These are phyloP conservation scores for Fagopyrum homotropicum DNA, from an alignment of 148 eudicot species.

Conservation along the genomic window DNA sequence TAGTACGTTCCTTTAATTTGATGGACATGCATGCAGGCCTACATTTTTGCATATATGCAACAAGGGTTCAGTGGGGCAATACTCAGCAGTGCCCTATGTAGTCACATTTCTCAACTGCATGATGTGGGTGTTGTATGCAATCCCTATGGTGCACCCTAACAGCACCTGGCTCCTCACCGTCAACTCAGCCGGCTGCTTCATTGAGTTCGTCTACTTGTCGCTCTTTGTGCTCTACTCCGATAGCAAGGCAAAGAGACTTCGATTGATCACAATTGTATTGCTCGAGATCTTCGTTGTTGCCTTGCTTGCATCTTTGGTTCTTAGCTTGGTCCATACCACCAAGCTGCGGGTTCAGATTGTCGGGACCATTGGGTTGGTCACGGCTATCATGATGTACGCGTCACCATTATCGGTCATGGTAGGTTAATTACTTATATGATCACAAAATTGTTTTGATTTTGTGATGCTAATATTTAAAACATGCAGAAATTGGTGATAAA, in stretches of 20 bases:
- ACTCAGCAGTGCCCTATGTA: conserved; percentile 63
- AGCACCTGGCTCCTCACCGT: conserved; percentile 52
- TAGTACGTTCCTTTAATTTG: not conserved
- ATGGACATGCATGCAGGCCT: conserved; percentile 38
- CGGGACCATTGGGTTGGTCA: conserved; percentile 51
- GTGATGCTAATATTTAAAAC: not conserved
- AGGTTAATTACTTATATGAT: not conserved
- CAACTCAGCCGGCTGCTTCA: conserved; percentile 46
- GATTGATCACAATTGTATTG: conserved; percentile 25
- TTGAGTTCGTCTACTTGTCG: conserved; percentile 49
- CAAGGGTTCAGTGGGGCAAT: conserved; percentile 72
- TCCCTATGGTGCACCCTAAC: conserved; percentile 74
- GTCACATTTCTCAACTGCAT: conserved; percentile 69
- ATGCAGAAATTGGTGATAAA: conserved; percentile 35
- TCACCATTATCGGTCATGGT: conserved; percentile 81
- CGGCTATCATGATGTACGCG: conserved; percentile 69
- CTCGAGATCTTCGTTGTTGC: conserved; percentile 34
- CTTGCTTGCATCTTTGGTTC: conserved; percentile 30
- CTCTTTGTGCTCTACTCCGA: conserved; percentile 50
- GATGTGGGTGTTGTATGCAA: conserved; percentile 69
- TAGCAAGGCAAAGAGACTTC: conserved; percentile 28
- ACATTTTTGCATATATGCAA: conserved; percentile 64
- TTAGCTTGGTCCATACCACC: conserved; percentile 31
- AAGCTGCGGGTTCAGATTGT: conserved; percentile 41
- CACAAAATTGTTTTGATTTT: not conserved